Evolutionary conservation across 192 early-diverging fungal species (phyloP).

Genomic region (Umbelopsis sp.): DNA sequence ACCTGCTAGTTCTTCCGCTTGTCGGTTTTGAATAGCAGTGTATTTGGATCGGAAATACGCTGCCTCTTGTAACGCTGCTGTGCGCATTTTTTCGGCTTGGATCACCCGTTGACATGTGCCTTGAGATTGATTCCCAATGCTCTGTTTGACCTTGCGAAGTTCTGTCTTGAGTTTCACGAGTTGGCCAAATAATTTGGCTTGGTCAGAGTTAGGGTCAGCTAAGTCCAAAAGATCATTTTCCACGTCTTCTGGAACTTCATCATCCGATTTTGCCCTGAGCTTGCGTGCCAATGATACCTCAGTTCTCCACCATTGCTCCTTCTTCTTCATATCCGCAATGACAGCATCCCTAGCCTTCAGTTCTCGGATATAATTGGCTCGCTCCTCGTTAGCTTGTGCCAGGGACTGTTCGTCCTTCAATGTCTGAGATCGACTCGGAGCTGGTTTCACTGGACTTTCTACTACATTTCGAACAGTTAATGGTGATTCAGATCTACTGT

Average conservation of each 20-base stretch:
- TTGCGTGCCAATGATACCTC: conserved; percentile 37
- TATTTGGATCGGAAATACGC: conserved; percentile 55
- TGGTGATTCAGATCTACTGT: conserved; percentile 9
- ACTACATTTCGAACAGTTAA: neutral
- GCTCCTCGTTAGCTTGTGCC: conserved; percentile 24
- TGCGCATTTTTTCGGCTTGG: conserved; percentile 49
- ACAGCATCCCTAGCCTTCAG: conserved; percentile 28
- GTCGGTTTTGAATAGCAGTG: conserved; percentile 42
- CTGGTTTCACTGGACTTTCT: neutral
- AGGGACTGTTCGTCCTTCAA: neutral
- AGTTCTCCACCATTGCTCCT: conserved; percentile 47
- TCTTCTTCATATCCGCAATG: conserved; percentile 38
- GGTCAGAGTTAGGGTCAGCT: conserved; percentile 43
- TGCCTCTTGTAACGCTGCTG: conserved; percentile 58
- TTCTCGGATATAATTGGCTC: conserved; percentile 25
- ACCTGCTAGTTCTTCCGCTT: conserved; percentile 31
- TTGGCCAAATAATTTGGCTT: conserved; percentile 47
- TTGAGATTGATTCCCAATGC: conserved; percentile 49
- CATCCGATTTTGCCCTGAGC: neutral
- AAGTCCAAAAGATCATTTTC: conserved; percentile 25
- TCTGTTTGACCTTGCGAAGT: conserved; percentile 40
- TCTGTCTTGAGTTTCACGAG: conserved; percentile 53
- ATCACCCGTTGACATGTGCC: conserved; percentile 46
- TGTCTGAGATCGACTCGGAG: neutral
- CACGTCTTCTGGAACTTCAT: conserved; percentile 20